These are phyloP conservation scores for Phytopythium montanum DNA, from an alignment of 352 stramenopile genomes.

Conservation along the genomic window DNA sequence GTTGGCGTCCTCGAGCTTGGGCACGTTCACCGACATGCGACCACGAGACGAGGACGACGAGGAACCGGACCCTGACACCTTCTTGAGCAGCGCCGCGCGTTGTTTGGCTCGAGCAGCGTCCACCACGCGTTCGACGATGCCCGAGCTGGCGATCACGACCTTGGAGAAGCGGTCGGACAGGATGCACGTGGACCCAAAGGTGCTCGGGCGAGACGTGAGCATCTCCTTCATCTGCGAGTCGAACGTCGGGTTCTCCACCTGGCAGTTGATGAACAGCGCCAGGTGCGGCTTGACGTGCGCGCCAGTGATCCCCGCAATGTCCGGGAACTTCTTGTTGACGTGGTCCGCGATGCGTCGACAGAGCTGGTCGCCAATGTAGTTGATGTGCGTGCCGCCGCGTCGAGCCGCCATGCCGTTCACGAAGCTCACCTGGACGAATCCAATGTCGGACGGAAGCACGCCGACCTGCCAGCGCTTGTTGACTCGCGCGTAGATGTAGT, in stretches of 20 bases:
- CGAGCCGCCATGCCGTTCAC: slow-evolving; percentile 98
- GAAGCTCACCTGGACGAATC: slow-evolving; percentile 98
- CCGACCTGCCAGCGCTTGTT: slow-evolving; percentile 97
- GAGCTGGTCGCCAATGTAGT: slow-evolving; percentile 84
- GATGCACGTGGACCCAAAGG: slow-evolving; percentile 88
- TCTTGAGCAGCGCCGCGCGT: slow-evolving; percentile 91
- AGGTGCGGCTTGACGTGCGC: slow-evolving; percentile 98
- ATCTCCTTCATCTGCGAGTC: slow-evolving; percentile 99
- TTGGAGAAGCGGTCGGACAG: slow-evolving; percentile 96
- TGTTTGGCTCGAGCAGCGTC: slow-evolving; percentile 93
- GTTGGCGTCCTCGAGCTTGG: slow-evolving; percentile 99
- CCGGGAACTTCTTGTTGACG: slow-evolving; percentile 96
- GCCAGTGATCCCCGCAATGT: slow-evolving; percentile 86
- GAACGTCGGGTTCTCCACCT: slow-evolving; percentile 99
- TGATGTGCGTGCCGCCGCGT: slow-evolving; percentile 96
- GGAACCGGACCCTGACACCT: slow-evolving; percentile 47
- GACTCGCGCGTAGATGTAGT: slow-evolving; percentile 92
- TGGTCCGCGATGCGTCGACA: slow-evolving; percentile 90
- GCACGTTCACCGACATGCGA: slow-evolving; percentile 90
- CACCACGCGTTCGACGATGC: slow-evolving; percentile 94
- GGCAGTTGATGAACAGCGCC: slow-evolving; percentile 97
- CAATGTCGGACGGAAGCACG: slow-evolving; percentile 86
- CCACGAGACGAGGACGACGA: slow-evolving; percentile 23
- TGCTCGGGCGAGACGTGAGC: slow-evolving; percentile 90
- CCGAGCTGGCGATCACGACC: slow-evolving; percentile 91